A percentile compares a stretch with the other conserved stretches of the same genome.
Evolutionary conservation across 768 basidiomycete genomes (phyloP).

Genomic region (Hortiboletus campestris): DNA sequence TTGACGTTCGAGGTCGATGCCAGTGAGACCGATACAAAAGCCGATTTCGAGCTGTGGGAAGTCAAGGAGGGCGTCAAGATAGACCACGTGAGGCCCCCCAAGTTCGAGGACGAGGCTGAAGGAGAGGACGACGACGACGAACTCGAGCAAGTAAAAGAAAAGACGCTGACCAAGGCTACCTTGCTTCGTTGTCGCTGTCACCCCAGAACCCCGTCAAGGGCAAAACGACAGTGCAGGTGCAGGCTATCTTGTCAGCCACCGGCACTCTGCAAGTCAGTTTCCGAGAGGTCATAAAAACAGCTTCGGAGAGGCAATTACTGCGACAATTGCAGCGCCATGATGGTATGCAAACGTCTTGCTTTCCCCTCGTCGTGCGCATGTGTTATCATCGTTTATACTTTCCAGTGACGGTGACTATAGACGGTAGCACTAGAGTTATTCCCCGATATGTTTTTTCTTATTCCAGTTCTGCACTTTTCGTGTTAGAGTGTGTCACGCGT

Average conservation of each 20-base stretch:
- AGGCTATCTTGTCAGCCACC: slow-evolving; percentile 33
- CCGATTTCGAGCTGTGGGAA: slow-evolving; percentile 79
- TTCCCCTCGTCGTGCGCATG: background rate
- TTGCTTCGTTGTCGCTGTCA: slow-evolving; percentile 38
- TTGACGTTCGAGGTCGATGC: slow-evolving; percentile 59
- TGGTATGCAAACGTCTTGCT: background rate
- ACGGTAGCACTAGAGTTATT: slow-evolving; percentile 20
- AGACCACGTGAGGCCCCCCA: slow-evolving; percentile 52
- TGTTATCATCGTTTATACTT: background rate
- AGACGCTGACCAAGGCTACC: slow-evolving; percentile 52
- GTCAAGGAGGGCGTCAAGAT: slow-evolving; percentile 64
- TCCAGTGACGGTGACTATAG: slow-evolving; percentile 4
- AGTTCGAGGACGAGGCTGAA: slow-evolving; percentile 43
- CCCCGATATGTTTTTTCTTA: slow-evolving; percentile 53
- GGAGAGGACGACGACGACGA: slow-evolving; percentile 54
- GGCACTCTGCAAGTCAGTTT: slow-evolving; percentile 40
- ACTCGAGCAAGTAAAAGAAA: slow-evolving; percentile 63
- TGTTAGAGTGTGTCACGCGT: slow-evolving; percentile 6
- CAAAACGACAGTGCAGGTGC: slow-evolving; percentile 51
- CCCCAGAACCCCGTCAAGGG: slow-evolving; percentile 42
- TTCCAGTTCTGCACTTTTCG: slow-evolving; percentile 46
- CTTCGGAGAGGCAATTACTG: slow-evolving; percentile 33
- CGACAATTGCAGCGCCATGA: slow-evolving; percentile 27
- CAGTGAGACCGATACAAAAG: slow-evolving; percentile 31
- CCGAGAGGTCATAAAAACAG: slow-evolving; percentile 36